Evolutionary conservation across 257 asterid species (phyloP).

Genomic region (Cinchona pubescens): DNA sequence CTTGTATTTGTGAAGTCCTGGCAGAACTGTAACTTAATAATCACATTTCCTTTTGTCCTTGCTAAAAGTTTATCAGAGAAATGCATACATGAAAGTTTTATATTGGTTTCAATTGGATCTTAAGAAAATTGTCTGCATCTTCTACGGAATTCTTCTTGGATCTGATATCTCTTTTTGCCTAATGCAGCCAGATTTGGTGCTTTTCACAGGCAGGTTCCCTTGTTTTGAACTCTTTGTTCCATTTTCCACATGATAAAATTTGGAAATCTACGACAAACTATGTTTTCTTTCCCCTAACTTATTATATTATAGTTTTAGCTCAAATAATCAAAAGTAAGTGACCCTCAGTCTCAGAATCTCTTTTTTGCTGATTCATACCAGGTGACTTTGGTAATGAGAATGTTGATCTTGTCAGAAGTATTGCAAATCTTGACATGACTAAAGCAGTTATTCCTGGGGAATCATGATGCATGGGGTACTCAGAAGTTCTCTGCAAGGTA

Average conservation of each 20-base stretch:
- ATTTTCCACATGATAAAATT: slow-evolving; percentile 8
- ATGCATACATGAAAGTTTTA: neutral
- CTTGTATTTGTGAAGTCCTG: neutral
- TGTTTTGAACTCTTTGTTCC: slow-evolving; percentile 10
- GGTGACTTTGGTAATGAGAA: slow-evolving; percentile 99
- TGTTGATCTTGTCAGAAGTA: slow-evolving; percentile 65
- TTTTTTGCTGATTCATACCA: slow-evolving; percentile 34
- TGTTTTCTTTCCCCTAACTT: neutral
- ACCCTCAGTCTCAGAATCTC: slow-evolving; percentile 20
- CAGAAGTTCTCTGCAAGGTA: slow-evolving; percentile 63
- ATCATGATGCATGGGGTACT: slow-evolving; percentile 95
- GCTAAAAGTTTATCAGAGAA: neutral
- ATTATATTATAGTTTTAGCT: slow-evolving; percentile 16
- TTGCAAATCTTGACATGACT: slow-evolving; percentile 59
- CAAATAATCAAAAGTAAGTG: slow-evolving; percentile 9
- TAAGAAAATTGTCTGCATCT: slow-evolving; percentile 7
- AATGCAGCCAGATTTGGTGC: slow-evolving; percentile 96
- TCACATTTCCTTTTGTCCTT: neutral
- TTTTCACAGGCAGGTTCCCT: slow-evolving; percentile 83
- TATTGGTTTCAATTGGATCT: neutral
- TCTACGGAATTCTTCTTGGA: slow-evolving; percentile 24
- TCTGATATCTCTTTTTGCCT: slow-evolving; percentile 26
- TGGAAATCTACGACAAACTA: neutral
- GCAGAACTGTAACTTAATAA: neutral
- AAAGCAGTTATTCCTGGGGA: slow-evolving; percentile 87